A percentile compares a stretch with the other conserved stretches of the same genome.
These are phyloP conservation scores for Diaporthe vexans DNA, from an alignment of 2,329 filamentous ascomycete genomes.

Conservation along the genomic window DNA sequence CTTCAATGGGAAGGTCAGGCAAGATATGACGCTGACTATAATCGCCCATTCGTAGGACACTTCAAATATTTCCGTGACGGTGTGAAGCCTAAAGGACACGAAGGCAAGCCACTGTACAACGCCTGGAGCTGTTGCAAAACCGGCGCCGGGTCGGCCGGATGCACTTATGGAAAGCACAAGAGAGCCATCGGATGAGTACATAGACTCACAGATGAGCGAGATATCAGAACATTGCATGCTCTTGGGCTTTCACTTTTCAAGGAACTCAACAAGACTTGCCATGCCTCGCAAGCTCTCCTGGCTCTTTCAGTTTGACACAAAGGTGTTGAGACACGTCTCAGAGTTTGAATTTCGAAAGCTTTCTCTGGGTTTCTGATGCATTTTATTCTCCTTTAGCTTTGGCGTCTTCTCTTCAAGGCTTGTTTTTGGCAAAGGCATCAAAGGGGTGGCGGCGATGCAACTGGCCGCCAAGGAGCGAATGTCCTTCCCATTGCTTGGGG, in stretches of 20 bases:
- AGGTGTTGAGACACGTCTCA: not conserved
- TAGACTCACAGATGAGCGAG: too few relatives aligned
- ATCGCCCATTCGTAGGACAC: not conserved
- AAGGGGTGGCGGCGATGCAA: too few relatives aligned
- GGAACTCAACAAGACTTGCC: too few relatives aligned
- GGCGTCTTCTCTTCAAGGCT: not conserved
- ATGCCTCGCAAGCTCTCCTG: not conserved
- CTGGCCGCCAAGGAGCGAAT: not conserved
- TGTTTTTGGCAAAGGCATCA: not conserved
- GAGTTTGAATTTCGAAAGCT: too few relatives aligned
- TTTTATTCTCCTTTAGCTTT: too few relatives aligned
- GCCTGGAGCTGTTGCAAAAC: not conserved
- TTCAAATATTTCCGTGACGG: not conserved
- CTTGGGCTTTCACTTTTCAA: too few relatives aligned
- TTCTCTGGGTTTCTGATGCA: too few relatives aligned
- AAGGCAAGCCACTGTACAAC: not conserved
- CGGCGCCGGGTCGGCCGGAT: not conserved
- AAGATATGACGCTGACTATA: not conserved
- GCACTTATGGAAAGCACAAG: not conserved
- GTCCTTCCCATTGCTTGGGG: too few relatives aligned
- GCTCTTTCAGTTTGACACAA: not conserved
- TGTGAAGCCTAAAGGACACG: not conserved
- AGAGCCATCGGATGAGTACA: too few relatives aligned
- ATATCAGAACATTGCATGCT: too few relatives aligned
- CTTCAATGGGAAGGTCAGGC: too few relatives aligned